These are phyloP conservation scores for Nepenthes gracilis DNA, from an alignment of 148 eudicot species.

Conservation along the genomic window DNA sequence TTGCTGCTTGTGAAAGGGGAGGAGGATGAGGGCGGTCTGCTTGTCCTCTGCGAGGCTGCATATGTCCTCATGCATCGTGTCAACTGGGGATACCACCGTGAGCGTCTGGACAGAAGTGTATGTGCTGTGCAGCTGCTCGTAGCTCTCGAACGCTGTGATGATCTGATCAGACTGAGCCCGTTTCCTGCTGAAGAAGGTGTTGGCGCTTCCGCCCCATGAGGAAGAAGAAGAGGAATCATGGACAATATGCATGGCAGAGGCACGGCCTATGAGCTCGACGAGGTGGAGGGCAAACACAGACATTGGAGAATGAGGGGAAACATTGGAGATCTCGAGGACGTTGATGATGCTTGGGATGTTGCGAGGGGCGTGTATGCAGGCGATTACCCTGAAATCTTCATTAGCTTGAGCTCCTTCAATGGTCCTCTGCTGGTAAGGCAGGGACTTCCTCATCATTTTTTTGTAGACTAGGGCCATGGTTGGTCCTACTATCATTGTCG, in stretches of 20 bases:
- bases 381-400: slow-evolving; percentile 33
- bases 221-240: slow-evolving; percentile 14
- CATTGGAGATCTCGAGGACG: slow-evolving; percentile 21
- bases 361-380: slow-evolving; percentile 24
- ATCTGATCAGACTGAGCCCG: slow-evolving; percentile 25
- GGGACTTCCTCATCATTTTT: not conserved
- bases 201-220: not conserved
- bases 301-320: slow-evolving; percentile 9
- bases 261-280: slow-evolving; percentile 29
- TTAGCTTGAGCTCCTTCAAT: slow-evolving; percentile 22
- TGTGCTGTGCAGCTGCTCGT: slow-evolving; percentile 9
- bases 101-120: slow-evolving; percentile 15
- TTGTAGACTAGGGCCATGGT: slow-evolving; percentile 8
- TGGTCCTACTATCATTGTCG: slow-evolving; percentile 42
- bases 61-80: slow-evolving; percentile 54
- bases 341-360: slow-evolving; percentile 23
- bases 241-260: slow-evolving; percentile 25
- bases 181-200: slow-evolving; percentile 8
- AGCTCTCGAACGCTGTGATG: slow-evolving; percentile 34
- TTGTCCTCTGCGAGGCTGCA: slow-evolving; percentile 38
- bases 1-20: slow-evolving; percentile 36
- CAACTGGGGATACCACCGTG: slow-evolving; percentile 26
- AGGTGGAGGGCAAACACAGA: slow-evolving; percentile 23
- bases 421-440: slow-evolving; percentile 26
- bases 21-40: slow-evolving; percentile 25